Evolutionary conservation across 257 asterid species (phyloP).

Genomic region (Henckelia pumila): DNA sequence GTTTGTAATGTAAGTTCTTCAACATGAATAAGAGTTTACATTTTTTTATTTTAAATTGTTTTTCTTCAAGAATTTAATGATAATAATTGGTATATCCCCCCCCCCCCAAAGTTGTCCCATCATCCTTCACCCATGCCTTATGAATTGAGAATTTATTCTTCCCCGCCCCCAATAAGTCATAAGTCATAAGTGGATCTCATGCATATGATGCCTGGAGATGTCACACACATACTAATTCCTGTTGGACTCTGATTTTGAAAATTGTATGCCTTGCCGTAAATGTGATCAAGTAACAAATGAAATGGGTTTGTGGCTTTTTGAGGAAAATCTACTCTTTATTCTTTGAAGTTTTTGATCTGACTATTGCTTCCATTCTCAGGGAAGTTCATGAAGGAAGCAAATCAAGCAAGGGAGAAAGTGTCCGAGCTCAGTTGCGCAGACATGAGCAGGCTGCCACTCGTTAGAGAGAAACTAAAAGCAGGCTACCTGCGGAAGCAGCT

Average conservation of each 20-base stretch:
- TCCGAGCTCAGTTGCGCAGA: conserved; percentile 77
- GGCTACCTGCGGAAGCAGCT: conserved; percentile 87
- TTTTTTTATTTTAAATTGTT: conserved; percentile 10
- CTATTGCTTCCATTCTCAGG: conserved; percentile 45
- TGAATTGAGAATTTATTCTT: no score
- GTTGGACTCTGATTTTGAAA: conserved; percentile 1
- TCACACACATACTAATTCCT: conserved; percentile 10
- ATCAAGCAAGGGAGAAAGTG: conserved; percentile 81
- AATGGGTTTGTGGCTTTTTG: background rate
- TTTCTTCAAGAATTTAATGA: background rate
- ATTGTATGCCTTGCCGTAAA: background rate
- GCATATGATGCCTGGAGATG: conserved; percentile 18
- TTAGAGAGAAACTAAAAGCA: conserved; percentile 87
- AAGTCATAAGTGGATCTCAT: conserved; percentile 6
- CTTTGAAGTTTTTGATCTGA: conserved; percentile 2
- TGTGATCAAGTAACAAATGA: background rate
- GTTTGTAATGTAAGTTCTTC: conserved; percentile 64
- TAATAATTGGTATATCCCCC: background rate
- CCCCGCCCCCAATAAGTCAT: background rate
- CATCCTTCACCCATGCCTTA: no score
- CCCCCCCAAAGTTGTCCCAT: no score
- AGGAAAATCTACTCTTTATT: background rate
- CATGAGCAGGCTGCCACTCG: conserved; percentile 81
- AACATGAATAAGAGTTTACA: background rate
- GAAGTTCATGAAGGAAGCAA: conserved; percentile 96